Evolutionary conservation across 768 basidiomycete species (phyloP), one percentile per base, ranked within the genome.

Genomic region (Suillus paluster): DNA sequence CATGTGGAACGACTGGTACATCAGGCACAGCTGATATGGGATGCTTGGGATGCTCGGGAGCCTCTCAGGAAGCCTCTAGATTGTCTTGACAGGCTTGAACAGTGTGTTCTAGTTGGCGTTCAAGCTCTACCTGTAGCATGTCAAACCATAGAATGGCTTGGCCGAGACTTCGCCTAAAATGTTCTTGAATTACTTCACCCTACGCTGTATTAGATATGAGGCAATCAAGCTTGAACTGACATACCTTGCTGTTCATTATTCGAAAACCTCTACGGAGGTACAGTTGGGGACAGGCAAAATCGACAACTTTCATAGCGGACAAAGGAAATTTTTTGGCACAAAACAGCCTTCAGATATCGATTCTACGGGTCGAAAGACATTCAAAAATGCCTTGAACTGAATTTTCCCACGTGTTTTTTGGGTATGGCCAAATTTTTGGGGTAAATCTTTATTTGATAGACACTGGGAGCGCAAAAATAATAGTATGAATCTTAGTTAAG

Each of bases 71-170:
- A 6, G 30, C 30, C 30, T 30, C 30, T 30, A 30, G 4, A 3
- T 3, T 3, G 30, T 30, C 30, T 30, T 6, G 30, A 6, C 30
- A 3, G 3, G 30, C 30, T 30, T 30, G 30, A 30, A 30, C 30
- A 6, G 30, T 6, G 30, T 6, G 6, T 30, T 30, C 30, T 6
- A 30, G 30, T 7, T 44, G 42, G 7, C 10, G 15, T 34, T 73
- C 67, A 6, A 73, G 27, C 1, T 30, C 34, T 0, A 49, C 27
- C 3, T 64, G 57, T 2, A 75, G 62, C 5, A 62, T 61, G 41
- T 73, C 69, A 34, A 66, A 71, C 74, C 74, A 77, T 23, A 70
- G 71, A 2, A 75, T 59, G 3, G 73, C 71, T 21, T 67, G 36
- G 10, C 61, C 58, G 15, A 76, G 63, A 3, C 71, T 63, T 2